Base-by-base conservation (phyloP, 208 protist genomes). In the Trypanosoma rangeli region DNA sequence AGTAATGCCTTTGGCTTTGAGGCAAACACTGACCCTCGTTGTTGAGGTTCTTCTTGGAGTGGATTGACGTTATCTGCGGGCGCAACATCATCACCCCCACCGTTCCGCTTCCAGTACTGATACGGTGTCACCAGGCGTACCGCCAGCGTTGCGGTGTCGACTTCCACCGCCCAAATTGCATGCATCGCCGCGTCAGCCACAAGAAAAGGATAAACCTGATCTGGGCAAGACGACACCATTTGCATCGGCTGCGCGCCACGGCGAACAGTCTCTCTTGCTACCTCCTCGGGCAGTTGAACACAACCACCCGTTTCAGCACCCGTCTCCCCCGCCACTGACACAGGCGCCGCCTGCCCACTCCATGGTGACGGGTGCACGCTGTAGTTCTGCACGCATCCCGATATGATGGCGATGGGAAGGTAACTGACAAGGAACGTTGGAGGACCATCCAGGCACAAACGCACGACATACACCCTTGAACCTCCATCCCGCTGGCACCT, bases 121-220 rank as follows among this genome's bases (percentile, higher is more conserved):
- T 3, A 31, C 2, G 72, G 65, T 0, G 68, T 66, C 20, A 82
- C 69, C 18, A 85, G 69, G 12, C 63, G 58, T 26, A 59, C 73
- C 7, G 18, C n/a, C 29, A 71, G 29, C 33, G 61, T 60, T 1
- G 52, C 55, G 29, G 82, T 49, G 52, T 67, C 31, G 13, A 87
- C 81, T 35, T 84, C 74, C 35, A 91, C 44, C 1, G 83, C 82
- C 83, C 85, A 94, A 46, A 94, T 84, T 8, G 87, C 77, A 65
- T 94, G 83, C 37, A 56, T 62, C 16, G 66, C 60, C 4, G 60
- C 68, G 69, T 90, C 83, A 5, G 78, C 73, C 22, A 91, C 68
- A 42, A 94, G 59, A 65, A 89, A 83, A 56, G 75, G 75, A 64
- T 94, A 78, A 5, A 15, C 1, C 29, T 15, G 28, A 4, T 16